phyloP scores from a whole-genome alignment of 2,329 filamentous ascomycete species.

The Magnaporthiopsis incrustans region DNA sequence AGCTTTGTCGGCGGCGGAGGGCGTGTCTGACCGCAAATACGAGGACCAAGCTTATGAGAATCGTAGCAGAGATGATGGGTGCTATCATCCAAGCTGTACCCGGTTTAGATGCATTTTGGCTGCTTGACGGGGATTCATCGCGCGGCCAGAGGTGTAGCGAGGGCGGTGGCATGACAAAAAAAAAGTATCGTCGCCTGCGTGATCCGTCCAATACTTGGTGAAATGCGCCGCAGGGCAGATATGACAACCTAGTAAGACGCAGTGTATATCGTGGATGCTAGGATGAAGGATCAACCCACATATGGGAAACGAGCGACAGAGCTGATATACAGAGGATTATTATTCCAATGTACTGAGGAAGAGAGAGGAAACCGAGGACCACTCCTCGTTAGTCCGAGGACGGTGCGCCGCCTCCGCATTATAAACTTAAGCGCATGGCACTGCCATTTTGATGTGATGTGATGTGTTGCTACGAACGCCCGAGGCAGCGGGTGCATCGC shows the following conservation, averaged over 20 bases:
- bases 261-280: too few relatives aligned
- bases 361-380: neutral
- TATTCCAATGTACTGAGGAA: neutral
- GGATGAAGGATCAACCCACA: neutral
- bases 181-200: neutral
- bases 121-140: neutral
- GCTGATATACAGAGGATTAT: neutral
- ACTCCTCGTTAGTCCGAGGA: neutral
- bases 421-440: neutral
- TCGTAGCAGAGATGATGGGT: constrained; percentile 16
- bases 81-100: neutral
- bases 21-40: constrained; percentile 16
- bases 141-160: neutral
- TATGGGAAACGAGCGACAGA: neutral
- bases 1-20: constrained; percentile 15
- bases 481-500: neutral
- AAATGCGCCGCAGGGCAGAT: neutral
- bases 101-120: neutral
- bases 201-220: neutral
- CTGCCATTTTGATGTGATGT: neutral
- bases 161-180: neutral
- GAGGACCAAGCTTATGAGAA: constrained; percentile 19
- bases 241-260: neutral
- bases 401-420: neutral
- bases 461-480: neutral